Percentiles rank a stretch among this genome's conserved stretches.
Conservation (phyloP, 768 basidiomycete genomes). For the Russula virescens region DNA sequence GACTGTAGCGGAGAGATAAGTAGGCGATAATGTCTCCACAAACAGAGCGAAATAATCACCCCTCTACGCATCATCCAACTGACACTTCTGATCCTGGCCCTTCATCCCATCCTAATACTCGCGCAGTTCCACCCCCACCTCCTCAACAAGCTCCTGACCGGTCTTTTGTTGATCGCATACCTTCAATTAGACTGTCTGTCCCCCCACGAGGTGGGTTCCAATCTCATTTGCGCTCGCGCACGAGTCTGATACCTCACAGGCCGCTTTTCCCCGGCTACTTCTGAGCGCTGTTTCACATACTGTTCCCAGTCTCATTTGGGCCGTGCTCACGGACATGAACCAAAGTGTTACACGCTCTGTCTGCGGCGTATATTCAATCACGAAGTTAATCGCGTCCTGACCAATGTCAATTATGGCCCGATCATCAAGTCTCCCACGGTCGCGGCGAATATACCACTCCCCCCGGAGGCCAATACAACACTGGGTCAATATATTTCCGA, state of each 20-base stretch:
- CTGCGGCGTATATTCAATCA: constrained; percentile 35
- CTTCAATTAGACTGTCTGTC: constrained; percentile 19
- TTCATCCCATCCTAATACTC: constrained; percentile 1
- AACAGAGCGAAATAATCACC: background rate
- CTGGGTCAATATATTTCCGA: constrained; percentile 31
- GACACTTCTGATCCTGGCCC: constrained; percentile 2
- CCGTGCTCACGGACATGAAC: constrained; percentile 30
- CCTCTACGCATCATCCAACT: constrained; percentile 3
- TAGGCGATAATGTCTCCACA: constrained; percentile 2
- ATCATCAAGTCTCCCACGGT: constrained; percentile 16
- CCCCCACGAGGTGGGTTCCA: constrained; percentile 10
- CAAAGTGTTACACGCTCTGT: constrained; percentile 35
- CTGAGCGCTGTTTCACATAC: constrained; percentile 35
- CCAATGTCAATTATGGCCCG: constrained; percentile 15
- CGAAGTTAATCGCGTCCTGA: constrained; percentile 31
- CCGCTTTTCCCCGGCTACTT: constrained; percentile 29
- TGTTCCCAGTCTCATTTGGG: constrained; percentile 33
- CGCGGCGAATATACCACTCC: constrained; percentile 16
- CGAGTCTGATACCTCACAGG: constrained; percentile 20
- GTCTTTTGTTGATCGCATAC: constrained; percentile 18
- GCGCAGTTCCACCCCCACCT: constrained; percentile 12
- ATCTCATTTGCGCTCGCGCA: background rate
- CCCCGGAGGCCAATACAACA: constrained; percentile 19
- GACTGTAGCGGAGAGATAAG: background rate
- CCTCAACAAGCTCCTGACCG: constrained; percentile 14